Conservation (phyloP, 441 rosid genomes). For the Corymbia citriodora region DNA sequence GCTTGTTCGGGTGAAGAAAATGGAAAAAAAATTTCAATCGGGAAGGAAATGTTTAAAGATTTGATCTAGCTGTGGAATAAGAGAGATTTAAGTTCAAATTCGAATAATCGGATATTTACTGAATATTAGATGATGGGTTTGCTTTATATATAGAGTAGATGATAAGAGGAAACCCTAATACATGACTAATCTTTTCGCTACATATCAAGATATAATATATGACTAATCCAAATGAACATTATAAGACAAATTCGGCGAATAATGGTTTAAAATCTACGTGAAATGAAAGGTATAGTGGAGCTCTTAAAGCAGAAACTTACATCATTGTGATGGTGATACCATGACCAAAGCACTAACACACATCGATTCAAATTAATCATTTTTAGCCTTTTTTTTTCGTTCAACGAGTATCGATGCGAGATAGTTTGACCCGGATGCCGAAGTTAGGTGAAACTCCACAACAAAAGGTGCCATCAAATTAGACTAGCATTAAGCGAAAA, state of each 20-base stretch:
- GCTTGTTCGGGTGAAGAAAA: not conserved
- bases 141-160: not conserved
- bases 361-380: not conserved
- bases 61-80: not conserved
- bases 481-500: not conserved
- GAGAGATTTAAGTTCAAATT: not conserved
- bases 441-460: not conserved
- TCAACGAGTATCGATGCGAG: not conserved
- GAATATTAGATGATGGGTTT: not conserved
- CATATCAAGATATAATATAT: not conserved
- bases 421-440: not conserved
- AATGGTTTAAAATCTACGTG: not conserved
- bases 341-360: not conserved
- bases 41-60: not conserved
- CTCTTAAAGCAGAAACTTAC: not conserved
- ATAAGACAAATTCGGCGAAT: not conserved
- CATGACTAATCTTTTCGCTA: not conserved
- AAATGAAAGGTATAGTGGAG: not conserved
- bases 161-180: not conserved
- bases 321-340: not conserved
- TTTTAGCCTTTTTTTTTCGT: not conserved
- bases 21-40: not conserved
- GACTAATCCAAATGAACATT: not conserved
- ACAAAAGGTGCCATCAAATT: not conserved
- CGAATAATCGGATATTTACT: not conserved